phyloP scores from a whole-genome alignment of 495 filamentous ascomycete species.

The Penicillium turbatum region DNA sequence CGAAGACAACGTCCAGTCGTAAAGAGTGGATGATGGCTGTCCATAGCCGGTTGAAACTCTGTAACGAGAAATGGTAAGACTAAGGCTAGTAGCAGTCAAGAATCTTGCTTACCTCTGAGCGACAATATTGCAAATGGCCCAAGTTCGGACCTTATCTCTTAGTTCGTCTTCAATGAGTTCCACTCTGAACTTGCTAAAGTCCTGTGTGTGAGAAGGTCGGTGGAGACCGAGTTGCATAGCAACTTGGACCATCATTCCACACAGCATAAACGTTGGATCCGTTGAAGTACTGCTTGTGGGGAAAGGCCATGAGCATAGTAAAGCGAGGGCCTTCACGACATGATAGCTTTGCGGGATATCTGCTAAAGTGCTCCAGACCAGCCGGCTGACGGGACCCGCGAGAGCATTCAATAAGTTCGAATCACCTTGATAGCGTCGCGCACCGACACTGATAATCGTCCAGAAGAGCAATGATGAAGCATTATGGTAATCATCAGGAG shows the following conservation, averaged over 20 bases:
- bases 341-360: conserved; percentile 82
- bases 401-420: conserved; percentile 63
- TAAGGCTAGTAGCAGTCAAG: not conserved
- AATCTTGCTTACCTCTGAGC: conserved; percentile 60
- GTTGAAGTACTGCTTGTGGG: conserved; percentile 80
- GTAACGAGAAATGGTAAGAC: conserved; percentile 1
- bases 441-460: conserved; percentile 78
- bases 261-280: conserved; percentile 86
- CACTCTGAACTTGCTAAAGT: conserved; percentile 79
- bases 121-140: conserved; percentile 90
- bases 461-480: conserved; percentile 77
- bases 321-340: conserved; percentile 84
- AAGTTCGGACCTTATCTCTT: conserved; percentile 79
- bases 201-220: conserved; percentile 82
- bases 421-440: conserved; percentile 66
- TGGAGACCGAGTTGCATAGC: conserved; percentile 89
- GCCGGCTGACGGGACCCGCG: conserved; percentile 63
- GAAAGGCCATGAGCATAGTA: conserved; percentile 88
- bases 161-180: conserved; percentile 82
- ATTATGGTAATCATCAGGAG: conserved; percentile 71
- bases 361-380: conserved; percentile 78
- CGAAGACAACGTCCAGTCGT: conserved; percentile 76
- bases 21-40: conserved; percentile 81
- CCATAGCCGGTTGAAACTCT: conserved; percentile 87
- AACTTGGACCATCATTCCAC: conserved; percentile 89